Conservation (phyloP, 108 stramenopile species). For the Cylindrotheca closterium region DNA sequence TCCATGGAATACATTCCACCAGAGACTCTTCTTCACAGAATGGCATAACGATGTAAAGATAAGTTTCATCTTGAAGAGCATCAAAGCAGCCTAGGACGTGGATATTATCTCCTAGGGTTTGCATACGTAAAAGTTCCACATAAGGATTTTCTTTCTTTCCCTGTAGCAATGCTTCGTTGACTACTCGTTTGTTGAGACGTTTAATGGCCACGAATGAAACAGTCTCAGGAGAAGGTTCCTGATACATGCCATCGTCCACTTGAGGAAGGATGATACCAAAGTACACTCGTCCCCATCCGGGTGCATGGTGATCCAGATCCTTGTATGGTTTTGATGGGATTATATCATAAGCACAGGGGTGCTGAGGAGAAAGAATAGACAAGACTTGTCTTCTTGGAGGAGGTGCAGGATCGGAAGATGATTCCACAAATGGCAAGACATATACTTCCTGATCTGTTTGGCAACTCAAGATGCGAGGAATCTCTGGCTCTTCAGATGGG, state of each 20-base stretch:
- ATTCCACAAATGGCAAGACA: conserved; percentile 6
- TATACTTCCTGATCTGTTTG: conserved; percentile 4
- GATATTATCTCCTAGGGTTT: conserved; percentile 41
- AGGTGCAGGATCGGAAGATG: background rate
- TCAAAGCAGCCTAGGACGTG: conserved; percentile 47
- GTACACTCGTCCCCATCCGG: conserved; percentile 45
- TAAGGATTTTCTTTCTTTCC: conserved; percentile 45
- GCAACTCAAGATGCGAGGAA: conserved; percentile 7
- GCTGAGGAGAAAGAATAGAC: conserved; percentile 9
- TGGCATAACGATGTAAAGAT: conserved; percentile 66
- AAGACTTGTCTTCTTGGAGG: conserved; percentile 1
- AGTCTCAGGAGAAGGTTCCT: conserved; percentile 15
- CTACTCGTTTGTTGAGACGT: conserved; percentile 32
- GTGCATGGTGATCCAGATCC: conserved; percentile 24
- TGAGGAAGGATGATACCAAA: conserved; percentile 34
- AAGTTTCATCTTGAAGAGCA: conserved; percentile 56
- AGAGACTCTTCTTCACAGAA: conserved; percentile 56
- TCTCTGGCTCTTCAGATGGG: conserved; percentile 4
- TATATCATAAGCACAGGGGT: conserved; percentile 29
- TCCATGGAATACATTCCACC: conserved; percentile 33
- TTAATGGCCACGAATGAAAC: conserved; percentile 49
- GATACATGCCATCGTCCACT: conserved; percentile 26
- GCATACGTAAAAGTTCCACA: conserved; percentile 46
- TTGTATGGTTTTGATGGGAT: conserved; percentile 15
- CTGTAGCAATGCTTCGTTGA: conserved; percentile 10